phyloP scores from a whole-genome alignment of 2,329 filamentous ascomycete genomes.

The Colletotrichum caudatum region DNA sequence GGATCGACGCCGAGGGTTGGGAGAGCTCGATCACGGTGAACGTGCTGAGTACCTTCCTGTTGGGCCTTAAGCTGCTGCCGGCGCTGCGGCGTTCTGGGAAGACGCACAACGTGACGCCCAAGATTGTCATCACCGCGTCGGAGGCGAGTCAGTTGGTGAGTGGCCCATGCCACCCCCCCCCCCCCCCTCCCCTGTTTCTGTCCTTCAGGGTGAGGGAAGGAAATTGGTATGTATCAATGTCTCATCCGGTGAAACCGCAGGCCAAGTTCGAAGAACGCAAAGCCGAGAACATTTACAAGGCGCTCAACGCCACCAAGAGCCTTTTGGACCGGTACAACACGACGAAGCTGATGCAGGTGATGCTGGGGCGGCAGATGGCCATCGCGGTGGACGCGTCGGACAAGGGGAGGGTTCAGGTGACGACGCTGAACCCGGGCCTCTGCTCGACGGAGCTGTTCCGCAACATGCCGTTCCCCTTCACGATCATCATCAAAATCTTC shows the following conservation, averaged over 20 bases:
- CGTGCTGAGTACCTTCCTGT: slow-evolving; percentile 59
- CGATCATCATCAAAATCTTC: slow-evolving; percentile 40
- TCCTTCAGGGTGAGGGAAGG: neutral
- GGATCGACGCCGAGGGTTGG: slow-evolving; percentile 51
- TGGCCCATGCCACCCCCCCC: neutral
- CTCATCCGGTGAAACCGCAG: slow-evolving; percentile 38
- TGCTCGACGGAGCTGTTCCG: slow-evolving; percentile 57
- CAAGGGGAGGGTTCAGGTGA: slow-evolving; percentile 53
- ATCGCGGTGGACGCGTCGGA: slow-evolving; percentile 47
- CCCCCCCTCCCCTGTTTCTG: too few species aligned
- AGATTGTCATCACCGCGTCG: slow-evolving; percentile 55
- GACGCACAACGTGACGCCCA: slow-evolving; percentile 50
- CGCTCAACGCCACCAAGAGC: slow-evolving; percentile 47
- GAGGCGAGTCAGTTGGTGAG: slow-evolving; percentile 49
- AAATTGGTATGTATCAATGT: neutral
- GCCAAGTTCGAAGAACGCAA: slow-evolving; percentile 51
- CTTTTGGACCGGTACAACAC: slow-evolving; percentile 52
- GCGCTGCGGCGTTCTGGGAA: slow-evolving; percentile 53
- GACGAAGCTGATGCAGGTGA: slow-evolving; percentile 52
- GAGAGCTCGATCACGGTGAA: slow-evolving; percentile 61
- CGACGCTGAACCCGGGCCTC: slow-evolving; percentile 55
- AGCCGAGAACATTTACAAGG: slow-evolving; percentile 49
- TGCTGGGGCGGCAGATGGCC: slow-evolving; percentile 52
- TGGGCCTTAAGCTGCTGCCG: slow-evolving; percentile 59
- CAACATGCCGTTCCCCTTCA: slow-evolving; percentile 48